phyloP scores from a whole-genome alignment of 1,284 basidiomycete species.

The Entoloma clypeatum region DNA sequence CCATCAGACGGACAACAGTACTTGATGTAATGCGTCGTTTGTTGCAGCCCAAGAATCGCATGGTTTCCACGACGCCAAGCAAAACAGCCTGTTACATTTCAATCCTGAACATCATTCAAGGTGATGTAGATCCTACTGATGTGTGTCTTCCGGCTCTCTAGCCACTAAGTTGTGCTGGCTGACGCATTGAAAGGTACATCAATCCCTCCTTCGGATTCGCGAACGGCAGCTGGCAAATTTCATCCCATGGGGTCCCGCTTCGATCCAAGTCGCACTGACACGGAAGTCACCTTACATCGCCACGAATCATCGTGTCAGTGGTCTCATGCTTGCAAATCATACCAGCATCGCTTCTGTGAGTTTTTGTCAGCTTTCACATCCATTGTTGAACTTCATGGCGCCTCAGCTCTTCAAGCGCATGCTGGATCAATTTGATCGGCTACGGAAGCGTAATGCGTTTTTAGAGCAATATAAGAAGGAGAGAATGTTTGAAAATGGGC shows the following conservation, averaged over 20 bases:
- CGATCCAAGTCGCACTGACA: conserved; percentile 95
- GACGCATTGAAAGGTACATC: conserved; percentile 69
- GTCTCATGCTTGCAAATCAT: conserved; percentile 98
- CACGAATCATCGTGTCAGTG: conserved; percentile 90
- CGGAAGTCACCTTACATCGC: conserved; percentile 87
- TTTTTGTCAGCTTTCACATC: not conserved
- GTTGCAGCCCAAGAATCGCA: conserved; percentile 96
- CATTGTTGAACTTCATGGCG: not conserved
- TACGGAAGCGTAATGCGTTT: conserved; percentile 91
- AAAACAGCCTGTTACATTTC: conserved; percentile 96
- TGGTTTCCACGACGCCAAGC: conserved; percentile 93
- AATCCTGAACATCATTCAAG: conserved; percentile 97
- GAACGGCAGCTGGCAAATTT: conserved; percentile 97
- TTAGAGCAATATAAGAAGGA: conserved; percentile 98
- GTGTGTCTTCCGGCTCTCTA: conserved; percentile 43
- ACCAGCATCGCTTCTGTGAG: conserved; percentile 90
- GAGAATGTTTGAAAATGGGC: conserved; percentile 85
- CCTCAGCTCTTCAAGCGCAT: conserved; percentile 90
- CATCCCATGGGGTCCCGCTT: conserved; percentile 99
- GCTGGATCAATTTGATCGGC: conserved; percentile 91
- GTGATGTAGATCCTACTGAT: conserved; percentile 97
- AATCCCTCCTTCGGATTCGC: conserved; percentile 93
- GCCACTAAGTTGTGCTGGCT: conserved; percentile 1
- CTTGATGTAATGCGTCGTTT: conserved; percentile 98
- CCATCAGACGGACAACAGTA: conserved; percentile 90